Base-by-base conservation (phyloP, 768 basidiomycete genomes). In the Russula lepida region DNA sequence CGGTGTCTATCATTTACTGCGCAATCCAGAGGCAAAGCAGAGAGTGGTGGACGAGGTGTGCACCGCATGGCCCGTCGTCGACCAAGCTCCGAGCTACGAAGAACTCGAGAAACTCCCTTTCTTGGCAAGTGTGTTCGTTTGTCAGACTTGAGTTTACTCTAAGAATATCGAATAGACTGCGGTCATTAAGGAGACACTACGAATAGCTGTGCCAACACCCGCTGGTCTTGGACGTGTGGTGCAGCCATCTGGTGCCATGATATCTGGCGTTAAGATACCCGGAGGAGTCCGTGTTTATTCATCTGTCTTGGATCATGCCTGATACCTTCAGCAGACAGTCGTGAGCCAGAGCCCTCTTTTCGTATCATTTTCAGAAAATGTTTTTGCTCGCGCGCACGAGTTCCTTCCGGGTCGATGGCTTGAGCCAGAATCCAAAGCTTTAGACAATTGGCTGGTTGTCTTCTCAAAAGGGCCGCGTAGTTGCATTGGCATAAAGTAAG, bases 401-500 rank as follows among this genome's bases (percentile, higher is more conserved):
- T 67, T 67, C 15, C 41, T 54, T 21, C 67, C 67, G n/a, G 67
- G 67, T 15, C 30, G 66, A 15, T 67, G 66, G 66, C 57, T 64
- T 12, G 43, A 50, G 25, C 33, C 53, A 13, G 66, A 44, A 32
- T 56, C 63, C 0, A 47, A 48, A 11, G 46, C 41, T 3, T 47
- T 67, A n/a, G 67, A 64, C 12, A 32, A 39, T 25, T 65, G 59
- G 32, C 44, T 67, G 2, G 58, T 67, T 15, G 33, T 28, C 5
- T 68, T 67, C 33, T 67, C 67, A 0, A 67, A 62, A 48, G 67
- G 67, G 6, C 67, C 67, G 7, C 56, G 67, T 4, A 61, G 62
- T 25, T 67, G 67, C 39, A 44, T 67, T 5, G 67, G 66, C n/a
- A 64, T 64, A 19, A 67, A 67, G 67, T 67, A 11, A 62, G 53